Base-by-base conservation (phyloP, 371 early-diverging fungal genomes). In the Rhizopus sp. region DNA sequence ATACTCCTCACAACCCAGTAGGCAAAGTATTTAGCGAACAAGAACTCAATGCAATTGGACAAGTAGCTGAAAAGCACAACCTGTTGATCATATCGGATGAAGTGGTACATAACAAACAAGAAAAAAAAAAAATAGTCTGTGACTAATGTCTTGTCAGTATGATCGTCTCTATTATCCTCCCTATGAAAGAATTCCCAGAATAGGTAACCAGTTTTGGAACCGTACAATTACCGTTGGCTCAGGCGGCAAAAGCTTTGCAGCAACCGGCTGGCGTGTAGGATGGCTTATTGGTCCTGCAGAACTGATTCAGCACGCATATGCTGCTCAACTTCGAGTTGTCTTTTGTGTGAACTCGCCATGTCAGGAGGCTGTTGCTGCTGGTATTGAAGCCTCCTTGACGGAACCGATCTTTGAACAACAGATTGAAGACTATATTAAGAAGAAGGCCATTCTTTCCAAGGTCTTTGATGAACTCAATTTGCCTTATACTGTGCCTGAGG, bases 211-310 rank as follows among this genome's bases (percentile, higher is more conserved):
- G 33, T 77, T 95, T 70, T 96, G 91, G 90, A 87, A 95, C 58
- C 87, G 96, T 44, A 97, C 98, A 0, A 83, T 97, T 38, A 94
- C 96, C 0, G 88, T 96, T 7, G 95, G 96, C n/a, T 90, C 92
- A 29, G 92, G 86, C 34, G 98, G 98, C 50, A 97, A 97, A 70
- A 88, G 90, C 55, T 94, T 96, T 75, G 94, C 95, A 17, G 92
- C 94, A 6, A 97, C 98, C 1, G 98, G 98, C 16, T 97, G 98
- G 98, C 93, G 96, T 60, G 84, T 97, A 17, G 98, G 98, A 44
- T 97, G 97, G 97, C 69, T 89, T 41, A 84, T 95, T 49, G 97
- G 92, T 7, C 91, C 93, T 30, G 83, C 81, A 23, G 76, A 84
- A 16, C 62, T 96, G 41, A 81, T 92, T 52, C 79, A 88, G 34